A percentile compares a stretch with the other conserved stretches of the same genome.
phyloP scores from a whole-genome alignment of 116 monocot genomes.

The Dioscorea cayenensis region DNA sequence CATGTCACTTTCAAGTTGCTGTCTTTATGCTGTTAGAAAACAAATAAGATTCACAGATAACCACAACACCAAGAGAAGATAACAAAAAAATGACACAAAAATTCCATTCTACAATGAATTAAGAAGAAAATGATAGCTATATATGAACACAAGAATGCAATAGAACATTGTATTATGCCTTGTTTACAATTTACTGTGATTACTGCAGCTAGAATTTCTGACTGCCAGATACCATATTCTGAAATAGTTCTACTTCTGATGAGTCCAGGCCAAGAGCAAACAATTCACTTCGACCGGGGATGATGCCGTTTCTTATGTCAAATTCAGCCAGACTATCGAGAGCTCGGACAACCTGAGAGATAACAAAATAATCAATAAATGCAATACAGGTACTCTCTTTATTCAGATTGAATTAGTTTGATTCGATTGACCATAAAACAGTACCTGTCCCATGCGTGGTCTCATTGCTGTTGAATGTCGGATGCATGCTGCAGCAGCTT shows the following conservation, averaged over 20 bases:
- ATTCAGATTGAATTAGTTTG: neutral
- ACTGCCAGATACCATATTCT: conserved; percentile 52
- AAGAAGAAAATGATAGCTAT: no score
- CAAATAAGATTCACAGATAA: no score
- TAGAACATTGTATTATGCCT: neutral
- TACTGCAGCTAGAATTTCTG: conserved; percentile 18
- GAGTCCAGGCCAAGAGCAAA: conserved; percentile 35
- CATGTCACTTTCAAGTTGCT: no score
- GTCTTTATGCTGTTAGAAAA: no score
- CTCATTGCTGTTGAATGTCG: conserved; percentile 94
- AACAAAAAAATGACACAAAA: no score
- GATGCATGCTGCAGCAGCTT: conserved; percentile 77
- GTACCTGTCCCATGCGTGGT: conserved; percentile 86
- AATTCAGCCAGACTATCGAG: conserved; percentile 54
- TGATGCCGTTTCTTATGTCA: conserved; percentile 66
- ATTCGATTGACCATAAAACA: neutral
- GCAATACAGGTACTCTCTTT: neutral
- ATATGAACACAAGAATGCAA: no score
- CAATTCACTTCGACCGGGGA: conserved; percentile 48
- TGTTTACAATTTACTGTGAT: neutral
- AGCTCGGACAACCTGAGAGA: conserved; percentile 68
- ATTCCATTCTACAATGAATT: no score
- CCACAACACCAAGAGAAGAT: no score
- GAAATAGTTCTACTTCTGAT: conserved; percentile 55
- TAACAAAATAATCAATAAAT: neutral